Conservation (phyloP, 1,284 basidiomycete species). For the Apiotrichum veenhuisii region DNA sequence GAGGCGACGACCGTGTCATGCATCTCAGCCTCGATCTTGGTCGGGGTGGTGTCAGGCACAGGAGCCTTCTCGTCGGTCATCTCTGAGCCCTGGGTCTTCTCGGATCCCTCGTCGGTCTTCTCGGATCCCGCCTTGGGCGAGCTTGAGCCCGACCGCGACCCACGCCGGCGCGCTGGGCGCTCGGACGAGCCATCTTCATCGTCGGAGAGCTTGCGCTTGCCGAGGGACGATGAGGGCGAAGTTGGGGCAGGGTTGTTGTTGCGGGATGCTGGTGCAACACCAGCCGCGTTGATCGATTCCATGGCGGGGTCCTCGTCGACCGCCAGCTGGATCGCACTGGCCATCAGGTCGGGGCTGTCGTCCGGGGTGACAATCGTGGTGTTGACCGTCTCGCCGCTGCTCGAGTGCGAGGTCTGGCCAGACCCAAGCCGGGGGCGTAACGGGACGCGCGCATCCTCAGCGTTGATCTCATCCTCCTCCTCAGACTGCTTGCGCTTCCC, state of each 20-base stretch:
- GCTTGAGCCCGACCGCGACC: background rate
- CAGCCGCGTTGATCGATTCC: background rate
- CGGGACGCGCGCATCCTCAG: conserved; percentile 1
- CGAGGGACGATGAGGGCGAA: conserved; percentile 9
- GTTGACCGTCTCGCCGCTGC: conserved; percentile 10
- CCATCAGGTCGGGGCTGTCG: conserved; percentile 16
- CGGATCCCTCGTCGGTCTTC: background rate
- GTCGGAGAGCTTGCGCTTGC: conserved; percentile 19
- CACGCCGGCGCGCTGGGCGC: background rate
- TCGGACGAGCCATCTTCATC: conserved; percentile 2
- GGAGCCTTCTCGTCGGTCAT: no score
- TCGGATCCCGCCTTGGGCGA: background rate
- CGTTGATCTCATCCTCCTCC: background rate
- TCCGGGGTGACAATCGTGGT: conserved; percentile 15
- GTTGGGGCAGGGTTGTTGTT: background rate
- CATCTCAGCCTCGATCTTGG: no score
- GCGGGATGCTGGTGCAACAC: background rate
- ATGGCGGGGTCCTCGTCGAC: conserved; percentile 2
- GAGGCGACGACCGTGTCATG: no score
- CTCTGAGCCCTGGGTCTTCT: no score
- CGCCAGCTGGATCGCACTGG: conserved; percentile 11
- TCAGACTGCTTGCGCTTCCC: conserved; percentile 13
- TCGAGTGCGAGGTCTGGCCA: conserved; percentile 12
- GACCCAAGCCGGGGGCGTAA: conserved; percentile 12
- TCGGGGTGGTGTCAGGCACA: no score